Evolutionary conservation across 2,329 filamentous ascomycete genomes (phyloP).

Genomic region (Cladosporium sp.): DNA sequence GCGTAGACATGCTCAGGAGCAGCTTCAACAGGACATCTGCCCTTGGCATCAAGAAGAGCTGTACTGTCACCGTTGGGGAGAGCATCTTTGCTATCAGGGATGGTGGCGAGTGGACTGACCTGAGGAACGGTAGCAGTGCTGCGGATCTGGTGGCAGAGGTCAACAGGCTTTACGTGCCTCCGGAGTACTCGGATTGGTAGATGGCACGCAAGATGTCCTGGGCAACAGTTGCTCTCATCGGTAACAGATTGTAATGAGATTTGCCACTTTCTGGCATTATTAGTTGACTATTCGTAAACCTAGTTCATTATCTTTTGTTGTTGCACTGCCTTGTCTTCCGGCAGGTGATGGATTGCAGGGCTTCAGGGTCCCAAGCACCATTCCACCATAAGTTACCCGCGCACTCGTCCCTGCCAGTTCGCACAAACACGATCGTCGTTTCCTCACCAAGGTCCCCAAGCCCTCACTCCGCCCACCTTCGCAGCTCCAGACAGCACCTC

Average conservation of each 20-base stretch:
- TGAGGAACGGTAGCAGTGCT: constrained; percentile 62
- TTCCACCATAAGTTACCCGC: no score
- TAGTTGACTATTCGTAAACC: no score
- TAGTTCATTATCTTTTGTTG: no score
- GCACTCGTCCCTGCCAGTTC: background rate
- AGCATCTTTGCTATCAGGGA: constrained; percentile 83
- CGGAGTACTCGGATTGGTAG: constrained; percentile 10
- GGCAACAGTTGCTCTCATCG: background rate
- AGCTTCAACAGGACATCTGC: constrained; percentile 62
- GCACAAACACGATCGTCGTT: background rate
- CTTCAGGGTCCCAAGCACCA: no score
- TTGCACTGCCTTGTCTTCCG: no score
- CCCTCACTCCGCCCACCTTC: constrained; percentile 18
- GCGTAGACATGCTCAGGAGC: constrained; percentile 61
- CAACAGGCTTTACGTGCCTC: constrained; percentile 4
- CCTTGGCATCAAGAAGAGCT: constrained; percentile 44
- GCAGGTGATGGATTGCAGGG: no score
- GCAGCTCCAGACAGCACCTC: constrained; percentile 22
- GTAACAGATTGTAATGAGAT: constrained; percentile 8
- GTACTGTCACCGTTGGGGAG: constrained; percentile 62
- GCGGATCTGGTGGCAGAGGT: constrained; percentile 74
- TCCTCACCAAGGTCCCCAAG: constrained; percentile 28
- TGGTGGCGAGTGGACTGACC: constrained; percentile 72
- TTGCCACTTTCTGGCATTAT: background rate
- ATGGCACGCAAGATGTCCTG: background rate